A percentile compares a stretch with the other conserved stretches of the same genome.
Conservation (phyloP, 768 basidiomycete species). For the Panaeolus papilionaceus region DNA sequence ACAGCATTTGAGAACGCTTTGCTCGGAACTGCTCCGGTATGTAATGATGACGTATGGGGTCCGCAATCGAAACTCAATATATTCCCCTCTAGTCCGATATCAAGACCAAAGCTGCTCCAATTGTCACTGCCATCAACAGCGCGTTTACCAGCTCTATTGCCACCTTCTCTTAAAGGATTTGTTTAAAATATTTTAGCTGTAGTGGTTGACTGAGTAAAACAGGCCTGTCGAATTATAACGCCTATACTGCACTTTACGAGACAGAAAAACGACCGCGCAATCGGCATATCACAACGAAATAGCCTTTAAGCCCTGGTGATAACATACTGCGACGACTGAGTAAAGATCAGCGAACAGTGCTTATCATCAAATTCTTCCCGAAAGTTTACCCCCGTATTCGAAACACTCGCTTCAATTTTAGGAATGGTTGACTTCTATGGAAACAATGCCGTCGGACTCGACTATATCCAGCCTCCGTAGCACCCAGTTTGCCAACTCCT, state of each 20-base stretch:
- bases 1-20: slow-evolving; percentile 33
- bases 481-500: no score
- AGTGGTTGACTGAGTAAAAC: no score
- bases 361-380: neutral
- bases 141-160: slow-evolving; percentile 36
- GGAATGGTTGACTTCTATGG: neutral
- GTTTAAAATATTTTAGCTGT: no score
- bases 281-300: no score
- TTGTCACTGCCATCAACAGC: slow-evolving; percentile 29
- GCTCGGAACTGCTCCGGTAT: slow-evolving; percentile 33
- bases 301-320: no score
- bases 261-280: no score
- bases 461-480: no score
- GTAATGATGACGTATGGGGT: slow-evolving; percentile 13
- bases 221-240: no score
- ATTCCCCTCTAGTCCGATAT: neutral
- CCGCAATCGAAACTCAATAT: neutral
- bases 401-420: neutral
- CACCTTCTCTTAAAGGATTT: slow-evolving; percentile 27
- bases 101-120: slow-evolving; percentile 22
- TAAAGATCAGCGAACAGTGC: no score
- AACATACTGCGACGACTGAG: no score
- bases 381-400: neutral
- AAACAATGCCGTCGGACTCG: neutral
- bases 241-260: no score